Evolutionary conservation across 164 flowering plant species (phyloP).

Genomic region (Euptelea pleiosperma): DNA sequence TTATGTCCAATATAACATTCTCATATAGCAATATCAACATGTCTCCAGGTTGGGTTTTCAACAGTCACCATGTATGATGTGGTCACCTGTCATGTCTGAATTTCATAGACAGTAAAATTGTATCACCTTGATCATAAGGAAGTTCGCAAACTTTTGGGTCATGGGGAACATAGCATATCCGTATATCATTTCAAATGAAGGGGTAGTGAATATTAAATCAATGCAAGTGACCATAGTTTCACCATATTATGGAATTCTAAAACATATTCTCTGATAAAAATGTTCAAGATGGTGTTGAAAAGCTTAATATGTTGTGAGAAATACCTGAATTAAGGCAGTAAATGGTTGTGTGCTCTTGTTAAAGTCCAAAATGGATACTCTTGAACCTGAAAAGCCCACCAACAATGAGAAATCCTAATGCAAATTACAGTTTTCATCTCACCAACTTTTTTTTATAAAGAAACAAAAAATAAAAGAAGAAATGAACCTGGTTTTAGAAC

Average conservation of each 20-base stretch:
- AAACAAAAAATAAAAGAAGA: neutral
- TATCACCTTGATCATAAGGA: too few relatives aligned
- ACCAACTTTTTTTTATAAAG: neutral
- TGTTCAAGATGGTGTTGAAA: neutral
- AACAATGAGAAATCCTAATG: neutral
- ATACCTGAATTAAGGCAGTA: slow-evolving; percentile 61
- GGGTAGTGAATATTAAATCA: neutral
- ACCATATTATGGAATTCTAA: neutral
- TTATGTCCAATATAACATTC: too few relatives aligned
- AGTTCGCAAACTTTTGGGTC: too few relatives aligned
- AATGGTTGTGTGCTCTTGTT: slow-evolving; percentile 57
- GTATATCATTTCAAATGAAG: too few relatives aligned
- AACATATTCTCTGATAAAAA: neutral
- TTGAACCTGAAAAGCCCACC: slow-evolving; percentile 51
- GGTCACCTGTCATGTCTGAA: too few relatives aligned
- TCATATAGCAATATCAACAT: neutral
- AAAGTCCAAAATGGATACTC: slow-evolving; percentile 77
- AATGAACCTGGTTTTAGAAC: slow-evolving; percentile 70
- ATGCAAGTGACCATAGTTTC: neutral
- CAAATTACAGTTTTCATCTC: too few relatives aligned
- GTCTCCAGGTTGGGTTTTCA: too few relatives aligned
- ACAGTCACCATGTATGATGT: too few relatives aligned
- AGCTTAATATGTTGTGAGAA: neutral
- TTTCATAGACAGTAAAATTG: too few relatives aligned
- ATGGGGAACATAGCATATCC: too few relatives aligned